Evolutionary conservation across 768 basidiomycete species (phyloP), one percentile per base, ranked within the genome.

Genomic region (Tylopilus intermedius): DNA sequence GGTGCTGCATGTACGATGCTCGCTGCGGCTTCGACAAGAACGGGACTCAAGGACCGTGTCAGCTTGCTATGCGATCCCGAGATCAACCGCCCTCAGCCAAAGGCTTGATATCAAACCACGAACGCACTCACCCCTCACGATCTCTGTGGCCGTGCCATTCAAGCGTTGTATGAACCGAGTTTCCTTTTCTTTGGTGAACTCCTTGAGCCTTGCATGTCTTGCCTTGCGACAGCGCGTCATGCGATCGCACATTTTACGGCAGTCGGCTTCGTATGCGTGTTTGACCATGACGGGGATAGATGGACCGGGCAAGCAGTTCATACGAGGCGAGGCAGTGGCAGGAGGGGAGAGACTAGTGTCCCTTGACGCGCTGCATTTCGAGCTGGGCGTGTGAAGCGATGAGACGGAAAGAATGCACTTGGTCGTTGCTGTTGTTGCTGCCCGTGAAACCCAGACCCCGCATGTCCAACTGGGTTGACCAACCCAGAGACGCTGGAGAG

Each of bases 191-290:
- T 77, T 78, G 15, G 80, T 74, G 62, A 88, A 74, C 37, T 87
- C 85, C 47, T 82, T 84, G 49, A 91, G 72, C 37, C 79, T 80
- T n/a, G 75, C 60, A 59, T 87, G 75, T 9, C 89, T 79, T 50
- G 79, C 79, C 64, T 84, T 88, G 49, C 89, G 80, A 53, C 79
- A 82, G 24, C 82, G 79, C 63, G 82, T 82, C 43, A 92, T 79
- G 79, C 76, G 30, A 91, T 75, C 0, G 78, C 76, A 61, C 85
- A 85, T 45, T 66, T 70, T 18, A 81, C 70, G 47, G 74, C 70
- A 18, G 62, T 32, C 43, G 60, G 54, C 7, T 65, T 63, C 41
- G 50, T 68, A 55, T 53, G 62, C 51, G 32, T 64, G 48, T 55
- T 60, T 54, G 43, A 18, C 53, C 11, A 53, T 50, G 45, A 59